These are phyloP conservation scores for Alternaria sp. DNA, from an alignment of 2,329 filamentous ascomycete species.

Conservation along the genomic window DNA sequence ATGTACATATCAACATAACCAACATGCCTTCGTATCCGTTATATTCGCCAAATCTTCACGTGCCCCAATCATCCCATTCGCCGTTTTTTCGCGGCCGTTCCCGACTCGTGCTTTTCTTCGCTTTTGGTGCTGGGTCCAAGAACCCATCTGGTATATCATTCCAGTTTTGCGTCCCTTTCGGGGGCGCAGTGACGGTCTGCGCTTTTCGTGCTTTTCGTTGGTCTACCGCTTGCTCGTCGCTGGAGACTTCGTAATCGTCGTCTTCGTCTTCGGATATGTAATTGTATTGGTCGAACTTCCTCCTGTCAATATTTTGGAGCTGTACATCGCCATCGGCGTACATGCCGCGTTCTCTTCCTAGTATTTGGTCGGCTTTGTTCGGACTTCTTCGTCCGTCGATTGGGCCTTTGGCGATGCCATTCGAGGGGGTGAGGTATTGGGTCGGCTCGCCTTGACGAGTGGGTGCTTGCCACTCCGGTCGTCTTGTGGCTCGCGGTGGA, in stretches of 20 bases:
- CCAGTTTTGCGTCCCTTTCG: slow-evolving; percentile 50
- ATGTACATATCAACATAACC: slow-evolving; percentile 16
- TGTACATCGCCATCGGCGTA: slow-evolving; percentile 48
- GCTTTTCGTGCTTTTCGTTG: slow-evolving; percentile 21
- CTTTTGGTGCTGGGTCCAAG: slow-evolving; percentile 34
- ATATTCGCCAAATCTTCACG: neutral
- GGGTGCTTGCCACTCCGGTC: slow-evolving; percentile 41
- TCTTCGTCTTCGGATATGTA: slow-evolving; percentile 49
- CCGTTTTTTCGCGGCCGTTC: slow-evolving; percentile 32
- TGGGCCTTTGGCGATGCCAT: slow-evolving; percentile 40
- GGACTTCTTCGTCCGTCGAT: slow-evolving; percentile 46
- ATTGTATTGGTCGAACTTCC: slow-evolving; percentile 44
- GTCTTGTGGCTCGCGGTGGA: slow-evolving; percentile 32
- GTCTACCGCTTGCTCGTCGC: slow-evolving; percentile 39
- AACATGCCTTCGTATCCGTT: slow-evolving; percentile 17
- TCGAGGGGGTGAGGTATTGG: slow-evolving; percentile 45
- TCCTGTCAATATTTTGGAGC: slow-evolving; percentile 50
- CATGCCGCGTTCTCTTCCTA: slow-evolving; percentile 47
- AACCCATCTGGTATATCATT: slow-evolving; percentile 59
- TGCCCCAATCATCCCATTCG: slow-evolving; percentile 42
- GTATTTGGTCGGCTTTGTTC: slow-evolving; percentile 51
- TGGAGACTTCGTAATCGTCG: slow-evolving; percentile 43
- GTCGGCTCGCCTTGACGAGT: slow-evolving; percentile 34
- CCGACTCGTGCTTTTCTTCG: slow-evolving; percentile 35
- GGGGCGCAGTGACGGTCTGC: slow-evolving; percentile 15